Conservation (phyloP, 805 yeast genomes). For the Wickerhamomyces chambardii region DNA sequence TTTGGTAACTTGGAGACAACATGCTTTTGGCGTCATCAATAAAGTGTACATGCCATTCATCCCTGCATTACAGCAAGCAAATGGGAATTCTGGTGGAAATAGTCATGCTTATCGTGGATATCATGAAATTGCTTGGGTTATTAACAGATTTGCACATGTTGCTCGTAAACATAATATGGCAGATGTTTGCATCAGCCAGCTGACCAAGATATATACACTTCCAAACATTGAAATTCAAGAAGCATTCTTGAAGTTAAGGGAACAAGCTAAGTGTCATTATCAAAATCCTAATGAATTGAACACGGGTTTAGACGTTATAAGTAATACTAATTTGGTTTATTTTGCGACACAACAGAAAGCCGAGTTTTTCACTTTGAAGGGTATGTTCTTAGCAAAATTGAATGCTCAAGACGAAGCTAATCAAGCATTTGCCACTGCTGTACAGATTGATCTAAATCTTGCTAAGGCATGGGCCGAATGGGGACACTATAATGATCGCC, state of each 20-base stretch:
- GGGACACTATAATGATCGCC: constrained; percentile 91
- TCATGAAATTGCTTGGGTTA: constrained; percentile 99
- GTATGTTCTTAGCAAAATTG: constrained; percentile 92
- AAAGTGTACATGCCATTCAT: constrained; percentile 89
- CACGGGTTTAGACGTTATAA: constrained; percentile 93
- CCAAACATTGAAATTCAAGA: constrained; percentile 98
- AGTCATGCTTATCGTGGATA: constrained; percentile 96
- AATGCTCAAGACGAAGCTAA: constrained; percentile 92
- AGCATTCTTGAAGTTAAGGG: constrained; percentile 90
- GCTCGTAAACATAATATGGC: constrained; percentile 96
- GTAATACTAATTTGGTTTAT: constrained; percentile 91
- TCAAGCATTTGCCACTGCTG: constrained; percentile 97
- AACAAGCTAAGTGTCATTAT: constrained; percentile 96
- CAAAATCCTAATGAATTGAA: constrained; percentile 85
- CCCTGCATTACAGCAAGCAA: constrained; percentile 70
- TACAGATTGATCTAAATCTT: constrained; percentile 85
- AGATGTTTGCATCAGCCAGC: constrained; percentile 88
- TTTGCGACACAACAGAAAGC: constrained; percentile 98
- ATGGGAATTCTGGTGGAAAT: constrained; percentile 62
- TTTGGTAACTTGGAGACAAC: constrained; percentile 96
- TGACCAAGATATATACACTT: constrained; percentile 87
- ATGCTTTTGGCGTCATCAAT: constrained; percentile 93
- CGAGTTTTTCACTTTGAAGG: constrained; percentile 94
- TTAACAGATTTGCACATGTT: constrained; percentile 96
- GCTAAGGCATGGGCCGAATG: constrained; percentile 99